phyloP scores from a whole-genome alignment of 202 grass and related monocot genomes.

The Schoenoplectus triqueter region DNA sequence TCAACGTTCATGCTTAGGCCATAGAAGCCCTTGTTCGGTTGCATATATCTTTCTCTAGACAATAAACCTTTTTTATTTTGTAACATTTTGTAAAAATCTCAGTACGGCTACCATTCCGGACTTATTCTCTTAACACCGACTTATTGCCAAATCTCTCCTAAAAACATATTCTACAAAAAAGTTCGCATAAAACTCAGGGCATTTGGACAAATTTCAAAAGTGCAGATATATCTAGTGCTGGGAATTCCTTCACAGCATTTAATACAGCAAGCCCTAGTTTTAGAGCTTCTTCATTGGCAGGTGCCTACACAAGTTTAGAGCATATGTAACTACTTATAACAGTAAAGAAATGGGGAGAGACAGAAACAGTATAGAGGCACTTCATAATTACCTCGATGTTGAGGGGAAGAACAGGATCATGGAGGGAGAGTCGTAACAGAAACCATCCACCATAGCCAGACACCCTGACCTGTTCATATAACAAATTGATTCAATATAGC shows the following conservation, averaged over 20 bases:
- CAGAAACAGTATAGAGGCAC: background rate
- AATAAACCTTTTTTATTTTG: background rate
- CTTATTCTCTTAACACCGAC: background rate
- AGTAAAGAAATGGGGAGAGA: background rate
- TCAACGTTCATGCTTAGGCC: background rate
- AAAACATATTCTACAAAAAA: constrained; percentile 6
- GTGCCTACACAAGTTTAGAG: constrained; percentile 55
- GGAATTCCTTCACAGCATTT: constrained; percentile 64
- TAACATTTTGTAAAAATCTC: background rate
- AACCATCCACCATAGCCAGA: constrained; percentile 98
- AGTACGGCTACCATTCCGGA: background rate
- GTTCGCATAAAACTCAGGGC: constrained; percentile 22
- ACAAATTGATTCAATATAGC: background rate
- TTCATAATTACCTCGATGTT: constrained; percentile 76
- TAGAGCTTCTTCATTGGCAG: constrained; percentile 52
- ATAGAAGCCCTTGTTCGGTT: background rate
- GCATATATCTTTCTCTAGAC: background rate
- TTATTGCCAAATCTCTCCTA: constrained; percentile 9
- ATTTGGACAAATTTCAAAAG: constrained; percentile 66
- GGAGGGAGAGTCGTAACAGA: constrained; percentile 86
- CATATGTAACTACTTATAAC: background rate
- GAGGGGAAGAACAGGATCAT: constrained; percentile 97
- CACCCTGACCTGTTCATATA: constrained; percentile 65
- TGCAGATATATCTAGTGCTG: constrained; percentile 64
- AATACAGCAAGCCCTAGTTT: constrained; percentile 45